Base-by-base conservation (phyloP, 306 rosid genomes). In the Lithocarpus polystachyus region DNA sequence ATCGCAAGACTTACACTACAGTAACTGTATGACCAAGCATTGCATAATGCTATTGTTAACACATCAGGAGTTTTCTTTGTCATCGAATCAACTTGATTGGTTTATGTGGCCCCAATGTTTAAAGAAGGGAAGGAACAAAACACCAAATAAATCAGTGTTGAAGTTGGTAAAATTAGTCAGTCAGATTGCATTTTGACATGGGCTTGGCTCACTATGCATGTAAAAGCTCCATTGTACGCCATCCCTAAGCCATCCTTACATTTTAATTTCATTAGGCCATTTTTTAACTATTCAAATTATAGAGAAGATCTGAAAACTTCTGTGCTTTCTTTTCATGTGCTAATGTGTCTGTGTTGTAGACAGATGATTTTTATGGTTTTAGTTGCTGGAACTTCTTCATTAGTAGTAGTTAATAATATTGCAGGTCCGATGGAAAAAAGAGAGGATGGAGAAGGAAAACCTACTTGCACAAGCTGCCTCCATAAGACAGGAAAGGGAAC, bases 361-460 rank as follows among this genome's bases (percentile, higher is more conserved):
- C 35, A 56, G 60, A 7, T 19, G 28, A 51, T 51, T 80, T 73
- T 23, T 18, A 57, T 64, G 72, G 7, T 73, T 56, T 28, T 43
- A 43, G 13, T 53, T 74, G 18, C 52, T 81, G 71, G 31, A 40
- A 62, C 51, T 74, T 31, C 20, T 56, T 22, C 68, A 37, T 73
- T 24, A 78, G 76, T 23, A 80, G n/a, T 14, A 43, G 77, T 68
- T 60, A 57, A 84, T 31, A 64, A 82, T 31, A 17, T 73, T 76
- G 74, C 89, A 91, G 93, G 88, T 82, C 75, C 83, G 76, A 76
- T 60, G 82, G 85, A 84, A 86, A 81, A 75, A 12, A 74, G 90
- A 82, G 77, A 86, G 69, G 77, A 82, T n/a, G 20, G 86, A 67
- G 24, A 88, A 68, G 77, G 94, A 82, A 45, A 82, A 77, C 79